Conservation (phyloP, 225 moss, liverwort and hornwort genomes). For the Physcomitrellopsis africana region DNA sequence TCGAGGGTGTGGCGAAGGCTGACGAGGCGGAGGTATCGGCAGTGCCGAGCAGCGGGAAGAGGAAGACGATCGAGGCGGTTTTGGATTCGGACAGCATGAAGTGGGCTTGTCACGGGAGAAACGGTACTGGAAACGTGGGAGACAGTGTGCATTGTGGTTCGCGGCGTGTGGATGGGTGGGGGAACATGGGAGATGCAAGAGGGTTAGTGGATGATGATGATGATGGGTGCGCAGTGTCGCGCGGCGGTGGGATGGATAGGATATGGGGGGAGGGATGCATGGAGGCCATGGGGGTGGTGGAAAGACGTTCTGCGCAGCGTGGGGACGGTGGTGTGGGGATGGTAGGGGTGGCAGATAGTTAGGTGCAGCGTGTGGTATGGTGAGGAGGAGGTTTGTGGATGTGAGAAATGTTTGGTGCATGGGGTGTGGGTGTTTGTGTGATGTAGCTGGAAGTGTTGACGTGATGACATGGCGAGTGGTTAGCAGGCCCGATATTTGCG, state of each 20-base stretch:
- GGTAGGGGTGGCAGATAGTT: too few relatives aligned
- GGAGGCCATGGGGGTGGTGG: too few relatives aligned
- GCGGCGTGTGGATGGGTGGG: not conserved
- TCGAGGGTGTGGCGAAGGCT: constrained; percentile 24
- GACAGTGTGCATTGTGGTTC: not conserved
- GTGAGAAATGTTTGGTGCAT: too few relatives aligned
- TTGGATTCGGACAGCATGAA: constrained; percentile 56
- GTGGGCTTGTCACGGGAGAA: constrained; percentile 52
- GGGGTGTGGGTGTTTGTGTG: not conserved
- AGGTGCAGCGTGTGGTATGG: too few relatives aligned
- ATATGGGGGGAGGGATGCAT: too few relatives aligned
- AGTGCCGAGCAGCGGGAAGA: constrained; percentile 38
- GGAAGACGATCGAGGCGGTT: constrained; percentile 63
- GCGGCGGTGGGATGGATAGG: too few relatives aligned
- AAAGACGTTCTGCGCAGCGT: too few relatives aligned
- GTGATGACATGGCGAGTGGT: constrained; percentile 26
- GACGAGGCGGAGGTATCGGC: constrained; percentile 43
- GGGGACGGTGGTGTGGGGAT: too few relatives aligned
- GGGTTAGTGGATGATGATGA: too few relatives aligned
- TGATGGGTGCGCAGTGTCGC: too few relatives aligned
- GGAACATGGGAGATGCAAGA: not conserved
- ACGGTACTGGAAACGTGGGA: constrained; percentile 28
- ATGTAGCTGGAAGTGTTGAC: not conserved
- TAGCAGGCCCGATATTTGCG: constrained; percentile 67
- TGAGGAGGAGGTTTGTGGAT: too few relatives aligned